Evolutionary conservation across 768 basidiomycete genomes (phyloP).

Genomic region (Leccinum rimulosum): DNA sequence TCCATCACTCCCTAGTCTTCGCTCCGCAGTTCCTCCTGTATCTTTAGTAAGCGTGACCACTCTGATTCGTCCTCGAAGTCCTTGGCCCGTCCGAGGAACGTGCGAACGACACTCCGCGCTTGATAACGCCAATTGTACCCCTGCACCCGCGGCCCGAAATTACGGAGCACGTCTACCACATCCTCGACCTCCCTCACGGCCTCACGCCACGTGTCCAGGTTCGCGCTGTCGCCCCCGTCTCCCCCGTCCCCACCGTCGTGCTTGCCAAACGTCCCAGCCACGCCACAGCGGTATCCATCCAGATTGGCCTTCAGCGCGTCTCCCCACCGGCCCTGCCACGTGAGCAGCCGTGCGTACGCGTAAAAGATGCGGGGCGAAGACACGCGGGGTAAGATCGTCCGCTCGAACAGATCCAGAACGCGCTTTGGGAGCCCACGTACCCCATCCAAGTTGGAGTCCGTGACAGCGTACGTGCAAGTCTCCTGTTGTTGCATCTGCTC

Average conservation of each 20-base stretch:
- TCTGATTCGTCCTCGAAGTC: constrained; percentile 90
- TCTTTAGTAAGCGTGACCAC: constrained; percentile 64
- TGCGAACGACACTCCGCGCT: constrained; percentile 81
- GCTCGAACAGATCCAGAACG: constrained; percentile 72
- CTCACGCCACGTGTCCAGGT: constrained; percentile 66
- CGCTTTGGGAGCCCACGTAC: constrained; percentile 64
- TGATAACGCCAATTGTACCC: constrained; percentile 79
- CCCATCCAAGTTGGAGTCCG: constrained; percentile 48
- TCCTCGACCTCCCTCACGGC: constrained; percentile 81
- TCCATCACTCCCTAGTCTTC: constrained; percentile 8
- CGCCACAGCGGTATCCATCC: constrained; percentile 76
- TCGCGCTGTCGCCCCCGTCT: constrained; percentile 46
- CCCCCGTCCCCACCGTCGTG: constrained; percentile 33
- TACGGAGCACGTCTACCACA: constrained; percentile 76
- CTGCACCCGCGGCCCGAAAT: constrained; percentile 71
- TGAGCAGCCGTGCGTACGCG: constrained; percentile 77
- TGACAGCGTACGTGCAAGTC: constrained; percentile 16
- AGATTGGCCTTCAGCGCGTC: constrained; percentile 81
- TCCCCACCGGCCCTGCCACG: constrained; percentile 69
- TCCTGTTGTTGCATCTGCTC: background rate
- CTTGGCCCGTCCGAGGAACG: constrained; percentile 83
- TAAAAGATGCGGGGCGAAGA: constrained; percentile 78
- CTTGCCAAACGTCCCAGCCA: constrained; percentile 56
- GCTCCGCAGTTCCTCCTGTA: constrained; percentile 39
- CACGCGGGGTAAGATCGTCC: constrained; percentile 77